These are phyloP conservation scores for Periconia macrospinosa DNA, from an alignment of 2,329 filamentous ascomycete genomes.

Conservation along the genomic window DNA sequence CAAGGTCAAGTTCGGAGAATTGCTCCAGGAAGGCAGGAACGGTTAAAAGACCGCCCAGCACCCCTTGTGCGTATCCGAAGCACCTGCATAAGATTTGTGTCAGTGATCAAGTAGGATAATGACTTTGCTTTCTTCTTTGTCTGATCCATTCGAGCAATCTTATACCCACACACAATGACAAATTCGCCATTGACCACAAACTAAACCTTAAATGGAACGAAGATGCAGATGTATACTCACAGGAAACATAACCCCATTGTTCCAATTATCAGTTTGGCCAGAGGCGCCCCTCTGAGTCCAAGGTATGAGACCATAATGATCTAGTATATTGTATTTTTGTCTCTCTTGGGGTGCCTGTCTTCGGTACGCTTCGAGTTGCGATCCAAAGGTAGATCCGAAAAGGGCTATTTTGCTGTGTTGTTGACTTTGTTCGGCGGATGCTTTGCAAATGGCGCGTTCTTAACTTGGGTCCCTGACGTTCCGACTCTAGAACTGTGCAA, in stretches of 20 bases:
- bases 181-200: no score
- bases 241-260: conserved; percentile 10
- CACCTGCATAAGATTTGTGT: conserved; percentile 30
- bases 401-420: no score
- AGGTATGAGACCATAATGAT: conserved; percentile 1
- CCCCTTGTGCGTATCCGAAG: conserved; percentile 67
- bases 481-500: no score
- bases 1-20: conserved; percentile 30
- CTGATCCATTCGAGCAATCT: no score
- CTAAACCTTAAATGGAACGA: no score
- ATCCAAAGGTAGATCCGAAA: no score
- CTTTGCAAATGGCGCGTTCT: no score
- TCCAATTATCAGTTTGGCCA: conserved; percentile 6
- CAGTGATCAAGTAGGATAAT: not conserved
- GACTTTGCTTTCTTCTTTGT: not conserved
- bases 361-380: not conserved
- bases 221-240: not conserved
- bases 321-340: not conserved
- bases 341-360: not conserved
- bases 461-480: no score
- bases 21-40: conserved; percentile 60
- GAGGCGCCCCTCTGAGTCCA: conserved; percentile 2
- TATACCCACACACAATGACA: no score
- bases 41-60: conserved; percentile 70
- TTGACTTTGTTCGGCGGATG: no score